Base-by-base conservation (phyloP, 164 flowering plant species). In the Houttuynia cordata region DNA sequence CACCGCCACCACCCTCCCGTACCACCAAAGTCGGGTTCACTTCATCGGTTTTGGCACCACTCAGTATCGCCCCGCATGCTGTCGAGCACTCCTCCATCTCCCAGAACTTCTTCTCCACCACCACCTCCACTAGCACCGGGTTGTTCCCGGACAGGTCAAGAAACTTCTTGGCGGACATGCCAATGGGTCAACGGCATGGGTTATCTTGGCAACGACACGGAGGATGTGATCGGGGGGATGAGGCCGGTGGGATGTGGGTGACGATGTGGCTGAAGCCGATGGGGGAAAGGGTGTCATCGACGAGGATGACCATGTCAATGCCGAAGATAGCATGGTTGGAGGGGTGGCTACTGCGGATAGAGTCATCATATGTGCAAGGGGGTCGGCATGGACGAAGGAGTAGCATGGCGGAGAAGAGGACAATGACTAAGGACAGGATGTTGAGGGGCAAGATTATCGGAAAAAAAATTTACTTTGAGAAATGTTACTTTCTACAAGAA, bases 161-260 rank as follows among this genome's bases (percentile, higher is more conserved):
- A 68, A 85, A 78, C 72, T 87, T 91, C 25, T 93, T 96, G 7
- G 96, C 96, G 14, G 92, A 96, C 98, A 92, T 92, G 49, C 98
- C 98, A 17, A 88, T 82, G 56, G 98, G 12, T 96, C 98, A 25
- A 92, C 98, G 4, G 93, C 68, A 1, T 87, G 78, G 9, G 96
- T 96, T 40, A 92, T 85, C 78, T 92, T 96, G 0, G 91, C 69
- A 12, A 87, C 73, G n/a, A 92, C 95, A 18, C 76, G 81, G 23
- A 92, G 85, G 40, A 92, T 61, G 50, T 80, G 83, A 12, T 74
- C 13, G 79, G 82, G 0, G 96, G 91, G 56, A 89, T 89, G 15
- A 88, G 34, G 75, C 70, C 15, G 74, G 10, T 0, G 89, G 93
- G 8, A 93, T 89, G 57, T 79, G 69, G 24, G 91, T 72, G 53